Conservation (phyloP, 257 asterid species). For the Capsicum pubescens region DNA sequence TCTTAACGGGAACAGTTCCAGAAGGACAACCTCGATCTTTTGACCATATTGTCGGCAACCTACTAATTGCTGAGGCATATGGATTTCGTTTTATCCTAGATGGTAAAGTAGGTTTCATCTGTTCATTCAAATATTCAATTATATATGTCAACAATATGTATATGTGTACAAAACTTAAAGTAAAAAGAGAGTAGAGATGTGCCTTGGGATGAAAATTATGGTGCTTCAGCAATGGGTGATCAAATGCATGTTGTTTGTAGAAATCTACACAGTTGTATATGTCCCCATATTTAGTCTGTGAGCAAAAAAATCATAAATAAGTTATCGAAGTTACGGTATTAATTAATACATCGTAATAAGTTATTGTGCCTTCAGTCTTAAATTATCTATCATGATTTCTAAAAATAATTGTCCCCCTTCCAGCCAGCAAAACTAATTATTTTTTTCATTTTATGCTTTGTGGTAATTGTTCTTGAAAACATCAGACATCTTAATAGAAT, state of each 20-base stretch:
- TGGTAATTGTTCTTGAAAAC: too few species aligned
- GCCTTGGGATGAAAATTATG: not conserved
- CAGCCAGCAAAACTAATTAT: too few species aligned
- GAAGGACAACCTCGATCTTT: not conserved
- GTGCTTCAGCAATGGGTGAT: not conserved
- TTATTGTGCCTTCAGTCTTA: not conserved
- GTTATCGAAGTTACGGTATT: too few species aligned
- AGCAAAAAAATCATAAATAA: not conserved
- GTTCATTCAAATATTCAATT: not conserved
- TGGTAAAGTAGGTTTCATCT: not conserved
- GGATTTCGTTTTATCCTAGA: not conserved
- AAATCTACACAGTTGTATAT: not conserved
- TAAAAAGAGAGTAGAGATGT: not conserved
- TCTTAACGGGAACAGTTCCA: not conserved
- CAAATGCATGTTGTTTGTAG: not conserved
- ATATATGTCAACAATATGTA: not conserved
- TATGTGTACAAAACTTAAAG: not conserved
- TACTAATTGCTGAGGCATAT: not conserved
- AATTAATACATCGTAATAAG: not conserved
- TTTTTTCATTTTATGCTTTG: too few species aligned
- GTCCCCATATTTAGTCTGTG: not conserved
- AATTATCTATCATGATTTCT: too few species aligned
- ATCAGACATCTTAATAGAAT: too few species aligned
- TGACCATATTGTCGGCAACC: not conserved
- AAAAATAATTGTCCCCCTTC: too few species aligned